Percentiles rank a stretch among this genome's conserved stretches.
Evolutionary conservation across 805 yeast species (phyloP).

Genomic region (Candida ficus): DNA sequence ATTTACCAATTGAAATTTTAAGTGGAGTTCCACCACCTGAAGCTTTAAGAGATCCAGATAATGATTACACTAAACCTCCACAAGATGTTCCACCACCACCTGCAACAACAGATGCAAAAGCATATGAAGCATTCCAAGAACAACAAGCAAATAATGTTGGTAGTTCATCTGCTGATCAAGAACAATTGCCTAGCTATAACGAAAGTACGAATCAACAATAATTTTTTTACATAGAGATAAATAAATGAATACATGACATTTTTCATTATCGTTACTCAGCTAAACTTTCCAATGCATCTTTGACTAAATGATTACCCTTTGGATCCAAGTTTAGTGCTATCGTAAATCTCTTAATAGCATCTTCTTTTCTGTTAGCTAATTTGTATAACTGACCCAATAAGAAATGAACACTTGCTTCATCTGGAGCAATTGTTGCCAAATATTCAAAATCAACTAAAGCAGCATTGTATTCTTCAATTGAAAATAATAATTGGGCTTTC

Average conservation of each 20-base stretch:
- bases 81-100: background rate
- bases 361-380: conserved; percentile 63
- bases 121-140: background rate
- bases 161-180: background rate
- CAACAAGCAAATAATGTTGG: background rate
- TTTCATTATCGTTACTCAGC: conserved; percentile 3
- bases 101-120: background rate
- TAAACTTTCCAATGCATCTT: conserved; percentile 69
- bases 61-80: background rate
- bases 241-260: background rate
- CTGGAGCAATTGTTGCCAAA: conserved; percentile 76
- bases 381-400: conserved; percentile 83
- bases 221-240: background rate
- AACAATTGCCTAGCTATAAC: conserved; percentile 10
- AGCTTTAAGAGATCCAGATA: background rate
- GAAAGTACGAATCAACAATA: conserved; percentile 2
- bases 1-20: background rate
- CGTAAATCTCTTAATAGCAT: conserved; percentile 82
- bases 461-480: conserved; percentile 62
- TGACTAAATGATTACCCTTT: conserved; percentile 78
- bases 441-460: conserved; percentile 74
- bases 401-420: conserved; percentile 91
- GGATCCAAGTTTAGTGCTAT: conserved; percentile 90
- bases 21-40: conserved; percentile 1
- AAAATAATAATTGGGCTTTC: conserved; percentile 74